Conservation (phyloP, 306 rosid genomes). For the Quercus rubra region DNA sequence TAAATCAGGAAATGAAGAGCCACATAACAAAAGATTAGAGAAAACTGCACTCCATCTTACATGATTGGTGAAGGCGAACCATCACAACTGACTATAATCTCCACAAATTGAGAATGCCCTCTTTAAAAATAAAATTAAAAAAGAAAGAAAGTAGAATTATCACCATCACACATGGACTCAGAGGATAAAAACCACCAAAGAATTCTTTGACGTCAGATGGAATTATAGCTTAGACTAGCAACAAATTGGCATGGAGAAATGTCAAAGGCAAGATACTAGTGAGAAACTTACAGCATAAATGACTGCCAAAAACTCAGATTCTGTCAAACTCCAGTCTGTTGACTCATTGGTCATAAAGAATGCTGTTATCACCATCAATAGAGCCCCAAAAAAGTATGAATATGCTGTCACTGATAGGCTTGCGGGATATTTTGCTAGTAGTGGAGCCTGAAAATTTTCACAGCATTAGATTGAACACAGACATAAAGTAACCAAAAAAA, state of each 20-base stretch:
- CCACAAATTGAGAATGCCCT: not conserved
- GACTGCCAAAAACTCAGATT: slow-evolving; percentile 74
- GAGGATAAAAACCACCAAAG: not conserved
- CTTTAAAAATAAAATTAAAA: no score
- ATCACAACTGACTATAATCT: not conserved
- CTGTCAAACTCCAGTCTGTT: slow-evolving; percentile 69
- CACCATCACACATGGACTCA: not conserved
- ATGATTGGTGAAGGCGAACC: not conserved
- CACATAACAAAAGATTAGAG: not conserved
- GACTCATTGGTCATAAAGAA: slow-evolving; percentile 51
- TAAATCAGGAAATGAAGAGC: not conserved
- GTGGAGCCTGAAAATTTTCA: slow-evolving; percentile 71
- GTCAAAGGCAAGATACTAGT: not conserved
- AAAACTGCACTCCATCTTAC: not conserved
- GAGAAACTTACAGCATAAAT: slow-evolving; percentile 70
- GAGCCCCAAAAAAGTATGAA: slow-evolving; percentile 75
- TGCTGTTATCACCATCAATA: slow-evolving; percentile 63
- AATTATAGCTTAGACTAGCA: not conserved
- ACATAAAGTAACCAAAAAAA: slow-evolving; percentile 7
- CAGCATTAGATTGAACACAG: slow-evolving; percentile 14
- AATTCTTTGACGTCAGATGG: not conserved
- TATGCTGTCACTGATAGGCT: slow-evolving; percentile 79
- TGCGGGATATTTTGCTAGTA: slow-evolving; percentile 73
- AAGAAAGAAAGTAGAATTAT: not conserved
- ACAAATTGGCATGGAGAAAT: not conserved